Evolutionary conservation across 805 yeast species (phyloP).

Genomic region (Cyberlindnera veronae): DNA sequence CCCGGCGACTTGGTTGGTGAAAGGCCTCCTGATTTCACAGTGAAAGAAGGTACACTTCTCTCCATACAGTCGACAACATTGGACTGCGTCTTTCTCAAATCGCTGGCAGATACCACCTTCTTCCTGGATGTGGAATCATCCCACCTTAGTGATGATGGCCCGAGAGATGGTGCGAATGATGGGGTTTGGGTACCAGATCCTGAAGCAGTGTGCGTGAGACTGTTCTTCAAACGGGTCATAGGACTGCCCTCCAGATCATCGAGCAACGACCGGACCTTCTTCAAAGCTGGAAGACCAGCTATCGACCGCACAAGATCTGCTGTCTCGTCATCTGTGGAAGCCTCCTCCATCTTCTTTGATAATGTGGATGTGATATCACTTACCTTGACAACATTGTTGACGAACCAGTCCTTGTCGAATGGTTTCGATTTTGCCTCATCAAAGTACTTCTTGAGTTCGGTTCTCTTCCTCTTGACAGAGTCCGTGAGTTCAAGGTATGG

Average conservation of each 20-base stretch:
- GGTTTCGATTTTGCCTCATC: background rate
- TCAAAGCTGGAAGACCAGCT: slow-evolving; percentile 33
- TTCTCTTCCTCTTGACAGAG: slow-evolving; percentile 6
- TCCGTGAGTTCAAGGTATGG: slow-evolving; percentile 5
- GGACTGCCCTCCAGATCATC: slow-evolving; percentile 19
- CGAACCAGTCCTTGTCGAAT: slow-evolving; percentile 2
- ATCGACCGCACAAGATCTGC: slow-evolving; percentile 39
- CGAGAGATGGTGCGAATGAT: background rate
- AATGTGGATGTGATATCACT: slow-evolving; percentile 24
- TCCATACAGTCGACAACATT: background rate
- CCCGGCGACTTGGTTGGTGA: background rate
- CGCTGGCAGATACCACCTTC: background rate
- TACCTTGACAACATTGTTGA: slow-evolving; percentile 18
- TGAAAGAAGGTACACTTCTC: too few species aligned
- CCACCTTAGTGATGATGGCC: slow-evolving; percentile 1
- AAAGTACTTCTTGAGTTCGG: slow-evolving; percentile 3
- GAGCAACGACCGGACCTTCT: slow-evolving; percentile 25
- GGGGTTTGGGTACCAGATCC: background rate
- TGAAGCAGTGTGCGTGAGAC: slow-evolving; percentile 4
- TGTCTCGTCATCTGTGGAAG: slow-evolving; percentile 33
- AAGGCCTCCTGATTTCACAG: too few species aligned
- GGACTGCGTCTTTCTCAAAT: slow-evolving; percentile 1
- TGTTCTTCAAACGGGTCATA: slow-evolving; percentile 4
- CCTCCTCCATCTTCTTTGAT: slow-evolving; percentile 25
- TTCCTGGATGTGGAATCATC: background rate